Conservation (phyloP, 495 filamentous ascomycete genomes). For the Neurospora tetraspora region DNA sequence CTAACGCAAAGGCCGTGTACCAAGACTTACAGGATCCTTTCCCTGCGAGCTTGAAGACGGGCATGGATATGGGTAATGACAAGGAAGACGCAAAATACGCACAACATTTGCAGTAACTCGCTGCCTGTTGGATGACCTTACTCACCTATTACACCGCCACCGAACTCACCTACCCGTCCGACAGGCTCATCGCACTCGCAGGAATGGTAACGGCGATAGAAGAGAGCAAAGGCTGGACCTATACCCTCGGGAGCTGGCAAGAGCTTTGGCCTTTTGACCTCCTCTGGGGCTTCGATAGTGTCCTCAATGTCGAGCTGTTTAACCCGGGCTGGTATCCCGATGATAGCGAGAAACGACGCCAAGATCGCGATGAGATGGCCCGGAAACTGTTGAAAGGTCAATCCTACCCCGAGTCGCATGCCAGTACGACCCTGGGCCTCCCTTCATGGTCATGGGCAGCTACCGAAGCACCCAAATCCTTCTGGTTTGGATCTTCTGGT, state of each 20-base stretch:
- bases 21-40: background rate
- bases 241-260: background rate
- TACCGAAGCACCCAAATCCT: background rate
- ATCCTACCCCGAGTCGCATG: background rate
- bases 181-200: background rate
- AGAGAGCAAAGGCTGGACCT: background rate
- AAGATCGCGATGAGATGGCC: background rate
- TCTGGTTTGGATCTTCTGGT: background rate
- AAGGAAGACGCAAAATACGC: background rate
- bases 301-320: background rate
- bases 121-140: background rate
- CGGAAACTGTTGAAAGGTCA: background rate
- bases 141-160: background rate
- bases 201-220: background rate
- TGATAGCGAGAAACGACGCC: background rate
- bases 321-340: background rate
- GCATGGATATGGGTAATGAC: background rate
- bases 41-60: background rate
- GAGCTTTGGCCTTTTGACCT: background rate
- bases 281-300: background rate
- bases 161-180: background rate
- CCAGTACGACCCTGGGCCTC: background rate
- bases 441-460: background rate
- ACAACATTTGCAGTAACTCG: background rate
- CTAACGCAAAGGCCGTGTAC: background rate